These are phyloP conservation scores for Kappamyces sp. DNA, from an alignment of 192 early-diverging fungal genomes.

Conservation along the genomic window DNA sequence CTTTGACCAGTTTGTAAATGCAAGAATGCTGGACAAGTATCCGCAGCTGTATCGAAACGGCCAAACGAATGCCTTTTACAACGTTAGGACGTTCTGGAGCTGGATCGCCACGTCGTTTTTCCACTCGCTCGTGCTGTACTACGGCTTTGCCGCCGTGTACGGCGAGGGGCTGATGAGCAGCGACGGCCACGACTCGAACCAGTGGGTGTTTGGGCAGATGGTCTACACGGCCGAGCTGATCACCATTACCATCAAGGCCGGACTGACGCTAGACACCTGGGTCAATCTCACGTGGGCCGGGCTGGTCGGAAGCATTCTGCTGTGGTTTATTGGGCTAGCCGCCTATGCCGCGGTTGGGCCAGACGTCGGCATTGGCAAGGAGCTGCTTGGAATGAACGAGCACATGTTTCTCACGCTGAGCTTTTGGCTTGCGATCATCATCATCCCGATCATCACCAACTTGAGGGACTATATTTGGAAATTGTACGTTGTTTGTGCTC, in stretches of 20 bases:
- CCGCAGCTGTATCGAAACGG: conserved; percentile 86
- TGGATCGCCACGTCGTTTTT: conserved; percentile 89
- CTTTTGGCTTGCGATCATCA: conserved; percentile 83
- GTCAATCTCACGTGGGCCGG: conserved; percentile 91
- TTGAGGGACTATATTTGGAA: conserved; percentile 91
- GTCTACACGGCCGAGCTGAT: conserved; percentile 83
- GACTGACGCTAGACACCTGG: conserved; percentile 85
- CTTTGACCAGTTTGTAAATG: conserved; percentile 94
- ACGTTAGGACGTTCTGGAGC: conserved; percentile 83
- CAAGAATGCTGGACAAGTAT: conserved; percentile 91
- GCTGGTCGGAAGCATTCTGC: conserved; percentile 78
- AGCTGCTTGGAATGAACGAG: conserved; percentile 38
- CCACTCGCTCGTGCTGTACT: conserved; percentile 85
- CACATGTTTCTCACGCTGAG: conserved; percentile 31
- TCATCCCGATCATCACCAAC: conserved; percentile 80
- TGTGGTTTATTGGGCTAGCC: conserved; percentile 87
- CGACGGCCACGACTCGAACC: conserved; percentile 69
- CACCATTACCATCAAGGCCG: conserved; percentile 87
- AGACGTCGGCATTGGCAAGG: conserved; percentile 40
- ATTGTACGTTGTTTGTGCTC: conserved; percentile 61
- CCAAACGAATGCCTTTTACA: conserved; percentile 59
- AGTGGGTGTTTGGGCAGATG: conserved; percentile 86
- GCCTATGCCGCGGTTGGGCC: conserved; percentile 74
- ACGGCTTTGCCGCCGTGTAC: conserved; percentile 59
- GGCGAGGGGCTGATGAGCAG: conserved; percentile 59